Conservation (phyloP, 768 basidiomycete genomes). For the Tulasnella sp. region DNA sequence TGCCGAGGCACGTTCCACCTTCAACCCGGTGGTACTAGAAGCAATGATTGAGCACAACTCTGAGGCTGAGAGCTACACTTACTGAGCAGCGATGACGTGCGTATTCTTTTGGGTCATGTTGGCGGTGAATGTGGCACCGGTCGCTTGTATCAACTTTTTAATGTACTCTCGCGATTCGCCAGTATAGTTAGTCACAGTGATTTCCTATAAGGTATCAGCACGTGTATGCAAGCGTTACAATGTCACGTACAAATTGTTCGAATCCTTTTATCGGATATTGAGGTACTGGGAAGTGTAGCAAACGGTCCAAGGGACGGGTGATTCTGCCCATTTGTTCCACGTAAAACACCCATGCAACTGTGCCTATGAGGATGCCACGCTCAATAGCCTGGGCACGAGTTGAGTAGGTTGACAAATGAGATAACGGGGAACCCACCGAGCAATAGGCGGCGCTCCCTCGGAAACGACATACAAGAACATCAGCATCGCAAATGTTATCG, state of each 20-base stretch:
- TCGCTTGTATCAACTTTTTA: slow-evolving; percentile 60
- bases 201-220: slow-evolving; percentile 34
- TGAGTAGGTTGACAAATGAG: background rate
- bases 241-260: slow-evolving; percentile 40
- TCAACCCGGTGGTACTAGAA: slow-evolving; percentile 35
- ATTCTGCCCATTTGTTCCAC: slow-evolving; percentile 52
- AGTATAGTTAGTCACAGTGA: slow-evolving; percentile 82
- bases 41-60: slow-evolving; percentile 20
- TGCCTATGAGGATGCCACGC: slow-evolving; percentile 52
- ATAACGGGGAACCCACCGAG: slow-evolving; percentile 34
- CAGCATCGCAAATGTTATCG: slow-evolving; percentile 36
- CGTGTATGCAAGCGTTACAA: background rate
- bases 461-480: slow-evolving; percentile 61
- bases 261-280: slow-evolving; percentile 47
- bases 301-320: slow-evolving; percentile 53
- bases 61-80: slow-evolving; percentile 25
- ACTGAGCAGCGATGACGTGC: slow-evolving; percentile 76
- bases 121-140: slow-evolving; percentile 73
- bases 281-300: slow-evolving; percentile 78
- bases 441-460: slow-evolving; percentile 59
- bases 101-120: slow-evolving; percentile 69
- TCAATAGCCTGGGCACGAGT: slow-evolving; percentile 42
- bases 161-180: slow-evolving; percentile 80
- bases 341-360: slow-evolving; percentile 72
- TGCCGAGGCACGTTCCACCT: slow-evolving; percentile 56